Conservation (phyloP, 2,329 filamentous ascomycete genomes). For the Exophiala spinifera region DNA sequence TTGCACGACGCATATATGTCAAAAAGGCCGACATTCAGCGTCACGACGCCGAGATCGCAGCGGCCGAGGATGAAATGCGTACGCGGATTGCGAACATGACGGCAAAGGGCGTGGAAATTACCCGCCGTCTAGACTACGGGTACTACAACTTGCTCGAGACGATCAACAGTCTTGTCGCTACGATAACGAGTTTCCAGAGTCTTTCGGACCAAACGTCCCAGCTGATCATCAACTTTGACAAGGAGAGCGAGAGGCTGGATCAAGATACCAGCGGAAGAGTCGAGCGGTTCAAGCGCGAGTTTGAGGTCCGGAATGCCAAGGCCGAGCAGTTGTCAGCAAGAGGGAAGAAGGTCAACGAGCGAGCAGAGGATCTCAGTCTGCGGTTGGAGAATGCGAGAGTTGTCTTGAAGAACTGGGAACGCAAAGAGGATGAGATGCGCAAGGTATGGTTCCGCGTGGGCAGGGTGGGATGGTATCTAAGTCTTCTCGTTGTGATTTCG, state of each 20-base stretch:
- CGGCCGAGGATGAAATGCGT: constrained; percentile 26
- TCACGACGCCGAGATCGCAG: constrained; percentile 17
- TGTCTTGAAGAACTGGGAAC: constrained; percentile 44
- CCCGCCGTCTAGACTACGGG: constrained; percentile 46
- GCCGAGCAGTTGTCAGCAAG: constrained; percentile 39
- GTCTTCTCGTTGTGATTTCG: constrained; percentile 9
- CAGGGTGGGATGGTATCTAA: constrained; percentile 13
- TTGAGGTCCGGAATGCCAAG: constrained; percentile 38
- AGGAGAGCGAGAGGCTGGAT: constrained; percentile 36
- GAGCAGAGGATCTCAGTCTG: constrained; percentile 37
- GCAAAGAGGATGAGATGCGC: constrained; percentile 37
- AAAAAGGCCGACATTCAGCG: constrained; percentile 14
- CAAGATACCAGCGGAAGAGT: constrained; percentile 39
- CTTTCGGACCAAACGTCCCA: constrained; percentile 38
- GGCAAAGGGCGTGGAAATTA: constrained; percentile 38
- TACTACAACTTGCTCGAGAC: constrained; percentile 49
- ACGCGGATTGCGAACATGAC: constrained; percentile 19
- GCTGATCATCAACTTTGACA: constrained; percentile 40
- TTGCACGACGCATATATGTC: constrained; percentile 20
- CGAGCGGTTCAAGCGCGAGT: constrained; percentile 35
- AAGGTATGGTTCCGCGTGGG: constrained; percentile 19
- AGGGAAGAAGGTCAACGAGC: constrained; percentile 37
- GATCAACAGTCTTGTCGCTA: constrained; percentile 39
- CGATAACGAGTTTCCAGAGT: constrained; percentile 42
- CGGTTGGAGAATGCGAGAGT: constrained; percentile 39